Percentiles rank a stretch among this genome's conserved stretches.
Evolutionary conservation across 2,329 filamentous ascomycete genomes (phyloP).

Genomic region (Epichloe sp.): DNA sequence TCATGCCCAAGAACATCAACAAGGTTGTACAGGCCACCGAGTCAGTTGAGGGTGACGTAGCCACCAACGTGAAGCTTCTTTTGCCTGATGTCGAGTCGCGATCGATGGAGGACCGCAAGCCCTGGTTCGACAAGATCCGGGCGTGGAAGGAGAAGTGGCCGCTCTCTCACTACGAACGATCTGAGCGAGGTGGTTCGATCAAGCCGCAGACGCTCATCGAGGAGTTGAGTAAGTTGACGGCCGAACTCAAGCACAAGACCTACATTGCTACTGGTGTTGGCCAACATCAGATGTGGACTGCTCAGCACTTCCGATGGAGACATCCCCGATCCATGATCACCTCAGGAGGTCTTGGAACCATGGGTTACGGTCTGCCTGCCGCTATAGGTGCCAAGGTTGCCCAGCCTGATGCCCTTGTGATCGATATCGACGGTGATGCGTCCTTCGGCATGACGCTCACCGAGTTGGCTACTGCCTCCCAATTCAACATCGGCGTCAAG

Average conservation of each 20-base stretch:
- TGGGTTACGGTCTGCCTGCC: conserved; percentile 90
- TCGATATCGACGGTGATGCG: conserved; percentile 96
- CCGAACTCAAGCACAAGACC: conserved; percentile 66
- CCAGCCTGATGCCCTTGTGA: conserved; percentile 61
- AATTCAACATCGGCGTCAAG: conserved; percentile 95
- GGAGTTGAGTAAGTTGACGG: conserved; percentile 75
- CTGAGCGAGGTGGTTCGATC: conserved; percentile 64
- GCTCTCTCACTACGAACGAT: conserved; percentile 65
- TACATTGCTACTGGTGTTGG: conserved; percentile 91
- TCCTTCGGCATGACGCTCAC: conserved; percentile 98
- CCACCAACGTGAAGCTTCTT: conserved; percentile 61
- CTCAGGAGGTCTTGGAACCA: conserved; percentile 73
- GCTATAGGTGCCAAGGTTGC: conserved; percentile 87
- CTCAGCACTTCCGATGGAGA: conserved; percentile 93
- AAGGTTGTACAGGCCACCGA: conserved; percentile 96
- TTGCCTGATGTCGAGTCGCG: conserved; percentile 57
- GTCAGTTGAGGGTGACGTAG: conserved; percentile 87
- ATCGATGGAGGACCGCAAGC: conserved; percentile 51
- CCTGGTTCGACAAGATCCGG: conserved; percentile 83
- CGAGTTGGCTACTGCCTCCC: conserved; percentile 79
- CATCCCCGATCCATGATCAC: conserved; percentile 90
- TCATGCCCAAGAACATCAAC: conserved; percentile 99
- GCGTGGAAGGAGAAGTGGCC: conserved; percentile 90
- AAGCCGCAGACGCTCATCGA: conserved; percentile 92
- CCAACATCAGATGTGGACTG: conserved; percentile 98